Evolutionary conservation across 2,329 filamentous ascomycete species (phyloP), one percentile per base, ranked within the genome.

Genomic region (Colletotrichum shisoi): DNA sequence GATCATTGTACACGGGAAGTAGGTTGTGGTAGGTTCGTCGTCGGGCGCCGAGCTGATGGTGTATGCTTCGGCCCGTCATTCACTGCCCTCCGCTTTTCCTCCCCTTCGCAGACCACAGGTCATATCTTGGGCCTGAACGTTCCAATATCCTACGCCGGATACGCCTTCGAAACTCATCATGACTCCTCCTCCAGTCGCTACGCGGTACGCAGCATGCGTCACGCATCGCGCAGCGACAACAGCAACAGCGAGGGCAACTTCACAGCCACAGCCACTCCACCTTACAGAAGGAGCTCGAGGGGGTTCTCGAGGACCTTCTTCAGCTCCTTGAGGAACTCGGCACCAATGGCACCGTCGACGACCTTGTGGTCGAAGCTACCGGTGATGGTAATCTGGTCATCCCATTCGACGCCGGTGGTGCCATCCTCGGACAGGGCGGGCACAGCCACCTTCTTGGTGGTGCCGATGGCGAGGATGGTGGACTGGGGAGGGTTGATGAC

Each of bases 351-450:
- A 71, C 95, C 95, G 78, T 99, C 95, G 13, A 99, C 90, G 57
- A 98, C 94, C 87, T 97, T 97, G 89, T 99, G 95, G 85, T 99
- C 95, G 79, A 99, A 99, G 85, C 92, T 96, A 76, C 85, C 94
- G 45, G 94, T 98, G 67, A 99, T 90, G 70, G 91, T 88, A 76
- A 99, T 97, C 85, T 98, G 94, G 78, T 99, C 95, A 74, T 99
- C 95, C 91, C 92, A 99, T 80, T 92, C 92, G 53, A 97, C 84
- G 62, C 80, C 78, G 19, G 86, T 82, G 51, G 88, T 88, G 68
- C 92, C 93, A 70, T 96, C 93, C 81, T 95, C 94, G 66, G 86
- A 89, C 42, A 59, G 27, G 48, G 63, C 37, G 58, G 93, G 93
- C 63, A 98, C 83, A 53, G 96, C 92, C 62, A 98, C 94, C 90